Base-by-base conservation (phyloP, 352 stramenopile species). In the Globisporangium nodosum region DNA sequence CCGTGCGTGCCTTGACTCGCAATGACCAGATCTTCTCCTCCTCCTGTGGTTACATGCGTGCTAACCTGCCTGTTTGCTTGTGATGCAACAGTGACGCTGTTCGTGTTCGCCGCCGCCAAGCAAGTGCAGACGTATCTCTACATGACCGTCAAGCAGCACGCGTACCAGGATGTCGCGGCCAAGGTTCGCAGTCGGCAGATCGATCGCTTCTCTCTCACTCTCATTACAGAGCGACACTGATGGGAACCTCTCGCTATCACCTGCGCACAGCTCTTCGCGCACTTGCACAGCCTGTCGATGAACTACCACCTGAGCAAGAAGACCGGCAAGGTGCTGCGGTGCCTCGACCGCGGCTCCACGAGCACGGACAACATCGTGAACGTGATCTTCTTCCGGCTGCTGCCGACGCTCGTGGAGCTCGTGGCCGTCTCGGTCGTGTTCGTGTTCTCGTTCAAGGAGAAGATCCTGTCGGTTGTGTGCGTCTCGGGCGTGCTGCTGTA, bases 251-350 rank as follows among this genome's bases (percentile, higher is more conserved):
- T 33, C 56, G 21, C 49, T 42, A 5, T 35, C 39, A 37, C 6
- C 6, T 39, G 20, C 33, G 12, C 24, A 31, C 56, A 87, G 79
- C 84, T 94, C 21, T 99, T 99, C 73, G 74, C 67, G 12, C 96
- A 99, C 70, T 63, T 99, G 27, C 95, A 98, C 65, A 85, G 61
- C n/a, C 74, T 99, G 11, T 98, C 87, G 55, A 90, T 99, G 64
- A 94, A 99, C 78, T 99, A 96, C 78, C 95, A 99, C 70, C 65
- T 99, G 31, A 94, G 79, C 27, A 99, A 99, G 70, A 98, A 98
- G 64, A 94, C 97, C 16, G 96, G 97, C 54, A 97, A 98, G 64
- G 92, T 99, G 27, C 79, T 99, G 49, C 78, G 96, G 16, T 88
- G 78, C 35, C 81, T 97, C 52, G 88, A 97, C 60, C 76, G 92